phyloP scores from a whole-genome alignment of 345 rosid species.

The Pseudoturritis turrita region DNA sequence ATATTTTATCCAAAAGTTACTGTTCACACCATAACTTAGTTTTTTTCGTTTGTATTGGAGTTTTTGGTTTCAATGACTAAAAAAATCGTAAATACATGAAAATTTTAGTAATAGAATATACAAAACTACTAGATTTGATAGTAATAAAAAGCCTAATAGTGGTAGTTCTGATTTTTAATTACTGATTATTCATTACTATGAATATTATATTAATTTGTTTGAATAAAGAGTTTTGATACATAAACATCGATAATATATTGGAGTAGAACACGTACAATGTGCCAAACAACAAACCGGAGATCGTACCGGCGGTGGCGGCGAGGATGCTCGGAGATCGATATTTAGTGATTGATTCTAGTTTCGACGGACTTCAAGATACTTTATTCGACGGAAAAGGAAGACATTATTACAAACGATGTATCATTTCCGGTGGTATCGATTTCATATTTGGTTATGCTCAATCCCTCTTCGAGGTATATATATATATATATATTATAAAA shows the following conservation, averaged over 20 bases:
- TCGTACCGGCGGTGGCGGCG: slow-evolving; percentile 3
- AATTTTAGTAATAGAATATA: too few relatives aligned
- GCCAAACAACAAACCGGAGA: not conserved
- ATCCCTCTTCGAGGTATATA: not conserved
- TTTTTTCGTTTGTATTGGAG: too few relatives aligned
- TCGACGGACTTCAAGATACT: slow-evolving; percentile 5
- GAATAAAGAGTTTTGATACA: not conserved
- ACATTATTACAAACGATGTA: slow-evolving; percentile 7
- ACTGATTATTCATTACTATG: too few relatives aligned
- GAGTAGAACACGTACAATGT: not conserved
- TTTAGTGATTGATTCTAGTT: not conserved
- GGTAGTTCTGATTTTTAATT: too few relatives aligned
- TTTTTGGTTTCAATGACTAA: too few relatives aligned
- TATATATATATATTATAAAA: not conserved
- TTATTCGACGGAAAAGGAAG: not conserved
- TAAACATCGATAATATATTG: not conserved
- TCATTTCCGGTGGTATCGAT: slow-evolving; percentile 1
- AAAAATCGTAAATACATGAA: too few relatives aligned
- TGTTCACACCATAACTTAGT: not conserved
- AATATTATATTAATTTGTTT: too few relatives aligned
- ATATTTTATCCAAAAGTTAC: too few relatives aligned
- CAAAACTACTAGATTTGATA: too few relatives aligned
- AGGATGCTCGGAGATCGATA: slow-evolving; percentile 1
- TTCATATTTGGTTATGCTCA: slow-evolving; percentile 11
- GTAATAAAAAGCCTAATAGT: too few relatives aligned